Conservation (phyloP, 1,284 basidiomycete genomes). For the Puccinia triticina region DNA sequence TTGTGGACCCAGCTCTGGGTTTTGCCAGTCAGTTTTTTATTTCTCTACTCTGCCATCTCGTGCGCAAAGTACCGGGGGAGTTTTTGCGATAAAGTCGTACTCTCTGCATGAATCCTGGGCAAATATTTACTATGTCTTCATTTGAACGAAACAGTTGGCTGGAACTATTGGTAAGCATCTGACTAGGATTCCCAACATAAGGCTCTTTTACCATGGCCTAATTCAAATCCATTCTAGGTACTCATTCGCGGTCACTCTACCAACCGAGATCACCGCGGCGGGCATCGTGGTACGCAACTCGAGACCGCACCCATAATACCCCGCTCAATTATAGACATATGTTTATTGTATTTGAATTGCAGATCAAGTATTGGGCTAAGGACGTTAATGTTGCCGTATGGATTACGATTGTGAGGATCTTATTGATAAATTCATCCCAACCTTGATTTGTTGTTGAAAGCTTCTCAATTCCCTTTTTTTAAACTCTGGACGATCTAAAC, state of each 20-base stretch:
- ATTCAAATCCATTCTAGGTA: constrained; percentile 33
- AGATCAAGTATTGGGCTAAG: constrained; percentile 53
- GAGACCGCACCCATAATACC: constrained; percentile 53
- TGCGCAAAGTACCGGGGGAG: too few species aligned
- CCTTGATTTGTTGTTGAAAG: background rate
- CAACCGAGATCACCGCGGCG: constrained; percentile 51
- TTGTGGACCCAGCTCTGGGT: constrained; percentile 44
- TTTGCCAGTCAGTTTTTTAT: constrained; percentile 20
- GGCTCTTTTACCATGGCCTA: background rate
- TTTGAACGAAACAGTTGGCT: constrained; percentile 22
- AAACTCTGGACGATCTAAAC: background rate
- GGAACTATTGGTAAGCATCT: constrained; percentile 38
- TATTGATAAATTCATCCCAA: background rate
- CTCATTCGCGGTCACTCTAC: constrained; percentile 65
- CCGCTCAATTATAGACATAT: background rate
- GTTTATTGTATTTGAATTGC: background rate
- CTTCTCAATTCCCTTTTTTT: background rate
- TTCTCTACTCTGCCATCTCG: too few species aligned
- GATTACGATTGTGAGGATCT: background rate
- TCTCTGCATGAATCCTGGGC: background rate
- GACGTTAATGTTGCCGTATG: constrained; percentile 43
- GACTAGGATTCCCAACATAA: background rate
- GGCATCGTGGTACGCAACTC: constrained; percentile 17
- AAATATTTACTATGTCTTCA: background rate
- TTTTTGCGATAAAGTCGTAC: background rate